These are phyloP conservation scores for Zygotorulaspora sp. DNA, from an alignment of 805 yeast genomes.

Conservation along the genomic window DNA sequence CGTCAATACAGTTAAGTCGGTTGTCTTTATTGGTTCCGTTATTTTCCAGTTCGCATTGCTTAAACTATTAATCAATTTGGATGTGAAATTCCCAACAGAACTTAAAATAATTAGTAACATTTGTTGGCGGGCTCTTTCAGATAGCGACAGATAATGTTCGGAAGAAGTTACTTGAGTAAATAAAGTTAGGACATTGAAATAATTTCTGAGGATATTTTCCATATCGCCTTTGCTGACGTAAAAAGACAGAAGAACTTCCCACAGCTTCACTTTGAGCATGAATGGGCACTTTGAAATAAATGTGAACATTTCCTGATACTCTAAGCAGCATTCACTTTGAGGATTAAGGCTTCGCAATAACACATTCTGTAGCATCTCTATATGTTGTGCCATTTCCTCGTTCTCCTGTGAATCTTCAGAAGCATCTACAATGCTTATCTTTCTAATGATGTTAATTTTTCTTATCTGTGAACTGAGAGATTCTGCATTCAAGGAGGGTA, in stretches of 20 bases:
- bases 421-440: slow-evolving; percentile 34
- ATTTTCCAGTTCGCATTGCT: slow-evolving; percentile 36
- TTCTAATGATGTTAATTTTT: slow-evolving; percentile 58
- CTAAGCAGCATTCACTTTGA: slow-evolving; percentile 22
- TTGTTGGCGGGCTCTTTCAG: slow-evolving; percentile 37
- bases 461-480: slow-evolving; percentile 59
- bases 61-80: slow-evolving; percentile 34
- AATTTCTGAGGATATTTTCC: slow-evolving; percentile 43
- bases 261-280: slow-evolving; percentile 62
- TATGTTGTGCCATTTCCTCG: slow-evolving; percentile 28
- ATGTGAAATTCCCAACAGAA: slow-evolving; percentile 49
- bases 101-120: slow-evolving; percentile 48
- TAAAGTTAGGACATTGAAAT: slow-evolving; percentile 47
- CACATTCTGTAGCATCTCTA: slow-evolving; percentile 43
- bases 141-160: slow-evolving; percentile 20
- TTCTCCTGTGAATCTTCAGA: slow-evolving; percentile 46
- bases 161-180: slow-evolving; percentile 38
- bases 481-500: slow-evolving; percentile 50
- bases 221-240: slow-evolving; percentile 38
- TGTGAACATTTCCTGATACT: slow-evolving; percentile 49
- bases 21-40: slow-evolving; percentile 7
- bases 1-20: slow-evolving; percentile 25
- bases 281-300: slow-evolving; percentile 63
- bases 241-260: slow-evolving; percentile 65
- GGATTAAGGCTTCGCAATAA: slow-evolving; percentile 34